A percentile compares a stretch with the other conserved stretches of the same genome.
Conservation (phyloP, 805 yeast genomes). For the Priceomyces castillae region DNA sequence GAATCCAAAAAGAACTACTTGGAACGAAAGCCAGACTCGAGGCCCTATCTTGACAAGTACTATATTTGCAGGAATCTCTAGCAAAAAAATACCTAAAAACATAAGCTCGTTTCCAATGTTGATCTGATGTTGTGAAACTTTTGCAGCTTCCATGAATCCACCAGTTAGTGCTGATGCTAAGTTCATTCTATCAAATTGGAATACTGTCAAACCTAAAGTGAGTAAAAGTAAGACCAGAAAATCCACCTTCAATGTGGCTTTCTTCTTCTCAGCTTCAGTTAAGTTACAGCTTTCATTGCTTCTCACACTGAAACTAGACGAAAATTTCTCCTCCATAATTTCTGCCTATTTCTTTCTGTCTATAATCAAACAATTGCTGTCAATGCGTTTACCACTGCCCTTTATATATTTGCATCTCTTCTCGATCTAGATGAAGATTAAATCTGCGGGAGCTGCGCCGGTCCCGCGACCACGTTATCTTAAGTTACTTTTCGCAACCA, state of each 20-base stretch:
- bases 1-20: conserved; percentile 3
- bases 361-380: no score
- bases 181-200: conserved; percentile 6
- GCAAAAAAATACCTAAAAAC: conserved; percentile 3
- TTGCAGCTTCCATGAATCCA: conserved; percentile 3
- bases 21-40: conserved; percentile 4
- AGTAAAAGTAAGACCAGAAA: conserved; percentile 3
- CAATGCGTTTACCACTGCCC: no score
- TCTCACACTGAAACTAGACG: neutral
- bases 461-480: no score
- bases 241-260: conserved; percentile 2
- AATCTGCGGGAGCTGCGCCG: no score
- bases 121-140: conserved; percentile 1
- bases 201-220: conserved; percentile 2
- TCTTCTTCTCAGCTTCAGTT: neutral
- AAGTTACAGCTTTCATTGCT: neutral
- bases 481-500: no score
- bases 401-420: no score
- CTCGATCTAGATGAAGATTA: no score
- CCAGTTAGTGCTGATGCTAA: conserved; percentile 6
- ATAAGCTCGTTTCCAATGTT: conserved; percentile 5
- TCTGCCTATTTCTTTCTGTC: no score
- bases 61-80: conserved; percentile 6
- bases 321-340: neutral
- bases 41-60: conserved; percentile 4